A percentile compares a stretch with the other conserved stretches of the same genome.
phyloP scores from a whole-genome alignment of 2,329 filamentous ascomycete species.

The Alternaria brassicae region DNA sequence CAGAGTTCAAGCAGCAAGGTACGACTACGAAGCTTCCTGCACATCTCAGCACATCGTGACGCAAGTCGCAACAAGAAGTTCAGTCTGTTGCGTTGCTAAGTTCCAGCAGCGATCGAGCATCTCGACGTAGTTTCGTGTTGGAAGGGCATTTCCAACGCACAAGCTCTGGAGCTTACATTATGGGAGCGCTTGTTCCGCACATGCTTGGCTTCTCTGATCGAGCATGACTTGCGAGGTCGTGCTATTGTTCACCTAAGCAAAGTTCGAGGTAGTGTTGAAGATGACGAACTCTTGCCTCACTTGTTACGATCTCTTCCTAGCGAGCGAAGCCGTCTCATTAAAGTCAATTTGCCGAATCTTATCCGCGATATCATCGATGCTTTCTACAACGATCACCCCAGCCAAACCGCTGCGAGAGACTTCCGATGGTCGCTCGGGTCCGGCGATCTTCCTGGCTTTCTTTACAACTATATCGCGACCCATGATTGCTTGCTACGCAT shows the following conservation, averaged over 20 bases:
- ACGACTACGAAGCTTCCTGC: background rate
- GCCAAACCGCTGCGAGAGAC: background rate
- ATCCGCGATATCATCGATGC: slow-evolving; percentile 36
- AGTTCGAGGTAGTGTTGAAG: slow-evolving; percentile 1
- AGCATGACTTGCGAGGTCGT: slow-evolving; percentile 20
- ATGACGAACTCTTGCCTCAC: slow-evolving; percentile 15
- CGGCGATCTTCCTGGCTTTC: slow-evolving; percentile 32
- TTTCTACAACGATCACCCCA: slow-evolving; percentile 23
- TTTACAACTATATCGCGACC: slow-evolving; percentile 43
- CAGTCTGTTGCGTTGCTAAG: background rate
- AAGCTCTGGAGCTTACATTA: slow-evolving; percentile 39
- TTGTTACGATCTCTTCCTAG: slow-evolving; percentile 21
- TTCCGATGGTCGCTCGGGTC: slow-evolving; percentile 36
- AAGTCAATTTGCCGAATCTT: slow-evolving; percentile 31
- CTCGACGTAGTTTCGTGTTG: slow-evolving; percentile 48
- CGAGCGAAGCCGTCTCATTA: slow-evolving; percentile 17
- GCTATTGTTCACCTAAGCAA: slow-evolving; percentile 16
- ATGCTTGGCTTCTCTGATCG: slow-evolving; percentile 29
- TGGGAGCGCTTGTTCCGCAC: slow-evolving; percentile 42
- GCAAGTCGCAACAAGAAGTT: background rate
- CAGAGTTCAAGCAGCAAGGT: slow-evolving; percentile 18
- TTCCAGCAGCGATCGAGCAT: slow-evolving; percentile 29
- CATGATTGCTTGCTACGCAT: slow-evolving; percentile 43
- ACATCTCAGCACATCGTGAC: background rate
- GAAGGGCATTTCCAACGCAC: slow-evolving; percentile 40